Conservation (phyloP, 805 yeast genomes). For the Lipomyces yamanashiensis region DNA sequence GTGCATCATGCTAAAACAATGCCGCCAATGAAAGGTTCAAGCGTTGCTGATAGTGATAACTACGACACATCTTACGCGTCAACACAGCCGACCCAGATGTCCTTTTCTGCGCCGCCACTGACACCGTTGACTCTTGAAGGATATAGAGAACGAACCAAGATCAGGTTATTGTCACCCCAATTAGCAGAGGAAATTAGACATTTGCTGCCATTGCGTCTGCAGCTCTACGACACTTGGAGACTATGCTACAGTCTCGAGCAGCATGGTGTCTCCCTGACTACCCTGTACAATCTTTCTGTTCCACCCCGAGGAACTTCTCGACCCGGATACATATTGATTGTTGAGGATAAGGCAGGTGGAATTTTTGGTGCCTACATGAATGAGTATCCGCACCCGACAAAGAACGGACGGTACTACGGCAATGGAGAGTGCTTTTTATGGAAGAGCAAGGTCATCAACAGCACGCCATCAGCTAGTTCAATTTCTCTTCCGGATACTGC, state of each 20-base stretch:
- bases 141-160: conserved; percentile 61
- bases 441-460: conserved; percentile 72
- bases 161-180: conserved; percentile 60
- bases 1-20: conserved; percentile 16
- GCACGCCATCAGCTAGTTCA: conserved; percentile 82
- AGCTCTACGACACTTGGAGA: conserved; percentile 76
- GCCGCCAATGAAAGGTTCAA: neutral
- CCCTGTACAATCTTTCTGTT: conserved; percentile 65
- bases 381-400: conserved; percentile 74
- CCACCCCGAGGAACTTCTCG: conserved; percentile 50
- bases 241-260: conserved; percentile 85
- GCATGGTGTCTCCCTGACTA: conserved; percentile 84
- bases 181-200: conserved; percentile 76
- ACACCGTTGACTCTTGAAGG: conserved; percentile 65
- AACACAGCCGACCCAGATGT: conserved; percentile 2
- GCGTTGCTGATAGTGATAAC: neutral
- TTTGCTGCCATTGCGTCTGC: conserved; percentile 77
- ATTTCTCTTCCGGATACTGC: conserved; percentile 55
- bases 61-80: neutral
- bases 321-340: conserved; percentile 74
- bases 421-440: conserved; percentile 92
- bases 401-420: conserved; percentile 78
- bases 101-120: conserved; percentile 48
- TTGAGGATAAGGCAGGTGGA: conserved; percentile 57
- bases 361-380: conserved; percentile 55